A percentile compares a stretch with the other conserved stretches of the same genome.
These are phyloP conservation scores for Plasmodium falciparum DNA, from an alignment of 169 alveolate genomes.

Conservation along the genomic window DNA sequence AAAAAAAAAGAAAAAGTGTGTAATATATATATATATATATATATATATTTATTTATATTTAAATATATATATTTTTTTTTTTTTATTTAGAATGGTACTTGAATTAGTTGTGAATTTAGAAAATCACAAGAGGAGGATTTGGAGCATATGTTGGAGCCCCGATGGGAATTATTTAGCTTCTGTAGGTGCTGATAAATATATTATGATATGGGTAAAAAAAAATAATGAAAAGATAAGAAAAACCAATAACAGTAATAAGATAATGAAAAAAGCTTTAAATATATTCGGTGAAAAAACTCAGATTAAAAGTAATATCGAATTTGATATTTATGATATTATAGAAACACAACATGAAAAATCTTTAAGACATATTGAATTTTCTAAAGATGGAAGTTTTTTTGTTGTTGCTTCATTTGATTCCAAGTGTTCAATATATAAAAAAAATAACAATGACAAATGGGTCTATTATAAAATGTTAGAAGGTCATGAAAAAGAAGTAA, in stretches of 20 bases:
- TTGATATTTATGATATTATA: constrained; percentile 72
- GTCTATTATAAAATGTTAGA: constrained; percentile 77
- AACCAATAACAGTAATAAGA: neutral
- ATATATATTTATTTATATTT: too few relatives aligned
- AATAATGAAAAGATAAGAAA: constrained; percentile 22
- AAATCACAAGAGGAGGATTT: constrained; percentile 66
- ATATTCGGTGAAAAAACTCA: constrained; percentile 1
- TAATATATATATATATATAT: too few relatives aligned
- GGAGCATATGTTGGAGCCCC: constrained; percentile 75
- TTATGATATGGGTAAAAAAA: constrained; percentile 53
- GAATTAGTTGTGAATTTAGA: constrained; percentile 52
- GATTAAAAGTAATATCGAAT: constrained; percentile 8
- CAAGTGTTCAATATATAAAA: constrained; percentile 70
- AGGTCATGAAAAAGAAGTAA: constrained; percentile 88
- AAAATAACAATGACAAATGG: constrained; percentile 77
- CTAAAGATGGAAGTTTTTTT: constrained; percentile 81
- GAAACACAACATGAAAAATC: constrained; percentile 83
- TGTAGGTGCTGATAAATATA: constrained; percentile 66
- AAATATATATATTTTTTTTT: too few relatives aligned
- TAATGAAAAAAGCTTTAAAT: neutral
- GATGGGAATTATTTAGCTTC: constrained; percentile 67
- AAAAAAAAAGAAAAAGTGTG: too few relatives aligned
- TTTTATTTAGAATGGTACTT: constrained; percentile 16
- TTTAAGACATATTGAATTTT: constrained; percentile 81
- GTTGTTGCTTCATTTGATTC: constrained; percentile 86